Percentiles rank a stretch among this genome's conserved stretches.
These are phyloP conservation scores for Paulownia fortunei DNA, from an alignment of 257 asterid species.

Conservation along the genomic window DNA sequence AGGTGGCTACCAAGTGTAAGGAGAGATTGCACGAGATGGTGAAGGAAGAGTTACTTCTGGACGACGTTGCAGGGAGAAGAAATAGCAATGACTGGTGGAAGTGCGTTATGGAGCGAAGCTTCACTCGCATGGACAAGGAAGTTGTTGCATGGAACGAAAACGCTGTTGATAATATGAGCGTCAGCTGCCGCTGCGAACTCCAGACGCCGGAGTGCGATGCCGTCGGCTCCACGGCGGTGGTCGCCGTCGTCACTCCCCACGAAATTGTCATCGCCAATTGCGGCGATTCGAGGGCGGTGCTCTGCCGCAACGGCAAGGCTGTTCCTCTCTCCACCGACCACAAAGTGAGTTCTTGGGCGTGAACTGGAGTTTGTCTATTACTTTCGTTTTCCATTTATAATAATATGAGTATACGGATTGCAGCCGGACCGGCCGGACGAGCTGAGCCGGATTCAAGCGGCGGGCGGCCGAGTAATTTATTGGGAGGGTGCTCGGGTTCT, in stretches of 20 bases:
- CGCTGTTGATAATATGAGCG: constrained; percentile 16
- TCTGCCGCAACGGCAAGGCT: constrained; percentile 71
- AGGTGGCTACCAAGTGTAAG: constrained; percentile 74
- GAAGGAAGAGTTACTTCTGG: constrained; percentile 56
- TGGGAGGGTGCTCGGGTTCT: constrained; percentile 89
- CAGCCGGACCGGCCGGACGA: constrained; percentile 93
- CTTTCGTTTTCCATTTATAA: not conserved
- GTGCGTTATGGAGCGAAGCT: constrained; percentile 68
- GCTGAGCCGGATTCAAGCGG: constrained; percentile 65
- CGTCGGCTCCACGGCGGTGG: constrained; percentile 84
- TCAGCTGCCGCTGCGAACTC: constrained; percentile 71
- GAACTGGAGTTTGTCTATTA: not conserved
- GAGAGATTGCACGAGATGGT: constrained; percentile 75
- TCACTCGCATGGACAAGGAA: constrained; percentile 75
- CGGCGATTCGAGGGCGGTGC: constrained; percentile 87
- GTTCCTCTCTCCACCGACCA: constrained; percentile 76
- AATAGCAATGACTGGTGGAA: constrained; percentile 42
- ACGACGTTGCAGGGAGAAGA: constrained; percentile 18
- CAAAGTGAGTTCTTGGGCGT: constrained; percentile 43
- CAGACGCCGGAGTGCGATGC: constrained; percentile 70
- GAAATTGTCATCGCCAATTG: constrained; percentile 71
- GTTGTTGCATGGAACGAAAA: constrained; percentile 42
- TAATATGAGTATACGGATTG: not conserved
- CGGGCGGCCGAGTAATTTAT: constrained; percentile 77
- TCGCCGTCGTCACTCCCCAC: constrained; percentile 55